Conservation (phyloP, 495 filamentous ascomycete genomes). For the Daldinia concentrica region DNA sequence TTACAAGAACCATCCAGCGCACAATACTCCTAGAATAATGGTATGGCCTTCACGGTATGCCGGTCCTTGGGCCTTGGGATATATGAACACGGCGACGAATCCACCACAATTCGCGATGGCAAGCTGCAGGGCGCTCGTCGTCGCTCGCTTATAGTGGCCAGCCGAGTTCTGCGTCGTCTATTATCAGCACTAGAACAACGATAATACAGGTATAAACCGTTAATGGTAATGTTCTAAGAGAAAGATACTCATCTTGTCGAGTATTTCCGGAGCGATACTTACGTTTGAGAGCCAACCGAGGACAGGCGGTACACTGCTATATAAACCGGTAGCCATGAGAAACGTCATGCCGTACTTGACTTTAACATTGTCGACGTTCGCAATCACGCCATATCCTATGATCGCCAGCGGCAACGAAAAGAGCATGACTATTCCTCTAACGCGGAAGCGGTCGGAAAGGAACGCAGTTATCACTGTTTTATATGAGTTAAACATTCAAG, state of each 20-base stretch:
- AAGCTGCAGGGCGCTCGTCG: constrained; percentile 57
- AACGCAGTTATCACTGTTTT: constrained; percentile 53
- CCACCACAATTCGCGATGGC: constrained; percentile 61
- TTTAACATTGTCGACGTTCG: constrained; percentile 60
- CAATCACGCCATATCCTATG: constrained; percentile 76
- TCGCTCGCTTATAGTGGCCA: constrained; percentile 58
- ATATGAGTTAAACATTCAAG: constrained; percentile 13
- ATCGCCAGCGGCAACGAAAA: constrained; percentile 60
- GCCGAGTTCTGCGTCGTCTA: constrained; percentile 49
- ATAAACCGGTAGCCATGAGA: constrained; percentile 75
- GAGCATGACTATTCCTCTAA: constrained; percentile 56
- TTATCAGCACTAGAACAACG: constrained; percentile 11
- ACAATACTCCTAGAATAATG: constrained; percentile 64
- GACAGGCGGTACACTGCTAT: constrained; percentile 77
- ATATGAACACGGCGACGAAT: constrained; percentile 67
- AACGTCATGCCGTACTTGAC: constrained; percentile 81
- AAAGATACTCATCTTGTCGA: neutral
- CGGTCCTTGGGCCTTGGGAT: constrained; percentile 62
- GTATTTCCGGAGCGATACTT: constrained; percentile 15
- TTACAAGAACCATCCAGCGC: constrained; percentile 72
- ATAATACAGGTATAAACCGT: neutral
- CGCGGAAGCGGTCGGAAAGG: constrained; percentile 56
- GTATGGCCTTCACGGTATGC: constrained; percentile 64
- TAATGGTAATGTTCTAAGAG: neutral
- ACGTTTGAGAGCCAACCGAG: constrained; percentile 71